phyloP scores from a whole-genome alignment of 768 basidiomycete species.

The Tylopilus sp. region DNA sequence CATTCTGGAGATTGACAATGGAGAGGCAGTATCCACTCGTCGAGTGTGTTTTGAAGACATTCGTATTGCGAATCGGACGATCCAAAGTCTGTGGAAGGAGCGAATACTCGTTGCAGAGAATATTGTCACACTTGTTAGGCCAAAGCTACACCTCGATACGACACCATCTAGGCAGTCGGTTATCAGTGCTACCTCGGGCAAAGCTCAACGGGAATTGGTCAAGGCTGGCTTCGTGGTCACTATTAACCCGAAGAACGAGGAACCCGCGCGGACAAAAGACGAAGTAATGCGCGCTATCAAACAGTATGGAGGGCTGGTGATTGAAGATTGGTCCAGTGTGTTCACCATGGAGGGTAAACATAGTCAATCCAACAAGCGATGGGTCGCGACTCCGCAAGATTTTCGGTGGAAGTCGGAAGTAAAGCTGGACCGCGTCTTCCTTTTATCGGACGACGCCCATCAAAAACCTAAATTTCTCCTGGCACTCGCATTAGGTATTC shows the following conservation, averaged over 20 bases:
- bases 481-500: conserved; percentile 83
- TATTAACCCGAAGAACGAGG: conserved; percentile 36
- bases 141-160: conserved; percentile 33
- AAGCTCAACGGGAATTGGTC: conserved; percentile 36
- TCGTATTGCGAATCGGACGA: conserved; percentile 48
- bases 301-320: conserved; percentile 49
- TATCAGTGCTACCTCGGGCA: conserved; percentile 34
- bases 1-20: conserved; percentile 41
- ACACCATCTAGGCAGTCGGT: conserved; percentile 50
- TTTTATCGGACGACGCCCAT: conserved; percentile 61
- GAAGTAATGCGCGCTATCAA: conserved; percentile 42
- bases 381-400: conserved; percentile 49
- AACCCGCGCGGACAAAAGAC: conserved; percentile 41
- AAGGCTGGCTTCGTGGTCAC: conserved; percentile 63
- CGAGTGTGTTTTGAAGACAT: conserved; percentile 39
- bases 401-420: conserved; percentile 43
- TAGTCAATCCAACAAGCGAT: conserved; percentile 43
- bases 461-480: conserved; percentile 79
- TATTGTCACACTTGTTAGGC: conserved; percentile 43
- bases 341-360: conserved; percentile 54
- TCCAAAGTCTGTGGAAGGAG: conserved; percentile 51
- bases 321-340: conserved; percentile 61
- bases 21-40: conserved; percentile 19
- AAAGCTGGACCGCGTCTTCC: conserved; percentile 47
- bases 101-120: conserved; percentile 42